A percentile compares a stretch with the other conserved stretches of the same genome.
Evolutionary conservation across 176 grass and related monocot genomes (phyloP).

Genomic region (Oropetium thomaeum): DNA sequence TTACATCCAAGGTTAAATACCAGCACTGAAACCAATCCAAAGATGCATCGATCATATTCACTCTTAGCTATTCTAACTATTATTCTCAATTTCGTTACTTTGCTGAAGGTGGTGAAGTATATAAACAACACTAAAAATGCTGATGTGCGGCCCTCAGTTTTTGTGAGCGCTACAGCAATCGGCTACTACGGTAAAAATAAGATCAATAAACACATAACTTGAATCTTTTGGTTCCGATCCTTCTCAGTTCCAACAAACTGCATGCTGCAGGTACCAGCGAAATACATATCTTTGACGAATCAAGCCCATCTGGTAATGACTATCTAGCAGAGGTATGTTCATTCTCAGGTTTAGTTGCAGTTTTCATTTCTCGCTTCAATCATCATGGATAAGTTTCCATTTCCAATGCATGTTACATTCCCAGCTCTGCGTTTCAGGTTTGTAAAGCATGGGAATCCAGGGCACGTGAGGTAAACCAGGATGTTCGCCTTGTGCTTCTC

Average conservation of each 20-base stretch:
- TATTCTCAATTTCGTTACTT: background rate
- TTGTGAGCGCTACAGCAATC: conserved; percentile 92
- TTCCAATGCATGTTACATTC: background rate
- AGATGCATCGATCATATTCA: background rate
- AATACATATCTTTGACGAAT: conserved; percentile 73
- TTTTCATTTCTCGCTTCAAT: background rate
- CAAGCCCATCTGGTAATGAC: conserved; percentile 82
- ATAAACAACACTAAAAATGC: conserved; percentile 50
- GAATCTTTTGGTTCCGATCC: background rate
- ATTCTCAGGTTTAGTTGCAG: background rate
- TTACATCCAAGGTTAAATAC: conserved; percentile 64
- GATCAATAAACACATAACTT: background rate
- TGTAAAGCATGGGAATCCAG: conserved; percentile 89
- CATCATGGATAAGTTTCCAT: background rate
- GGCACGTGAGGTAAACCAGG: conserved; percentile 57
- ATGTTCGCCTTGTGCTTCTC: conserved; percentile 74
- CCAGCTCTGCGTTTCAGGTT: conserved; percentile 33
- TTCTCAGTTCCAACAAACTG: background rate
- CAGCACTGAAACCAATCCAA: background rate
- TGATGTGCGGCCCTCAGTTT: conserved; percentile 59
- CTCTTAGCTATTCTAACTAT: background rate
- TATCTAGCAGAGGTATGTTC: conserved; percentile 72
- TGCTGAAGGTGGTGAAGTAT: conserved; percentile 68
- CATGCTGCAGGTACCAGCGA: conserved; percentile 67
- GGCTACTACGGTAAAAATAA: conserved; percentile 89